phyloP scores from a whole-genome alignment of 306 rosid genomes.

The Pueraria montana region DNA sequence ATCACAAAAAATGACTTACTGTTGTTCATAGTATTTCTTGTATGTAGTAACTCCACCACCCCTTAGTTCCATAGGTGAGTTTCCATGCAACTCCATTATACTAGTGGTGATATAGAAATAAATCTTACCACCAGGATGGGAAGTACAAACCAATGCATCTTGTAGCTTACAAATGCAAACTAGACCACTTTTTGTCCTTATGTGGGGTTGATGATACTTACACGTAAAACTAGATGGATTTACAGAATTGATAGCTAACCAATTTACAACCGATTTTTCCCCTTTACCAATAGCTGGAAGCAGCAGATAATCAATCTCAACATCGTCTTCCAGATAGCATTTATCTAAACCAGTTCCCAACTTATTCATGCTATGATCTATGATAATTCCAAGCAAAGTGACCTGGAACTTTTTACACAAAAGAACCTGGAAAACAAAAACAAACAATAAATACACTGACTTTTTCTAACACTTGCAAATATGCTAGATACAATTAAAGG shows the following conservation, averaged over 20 bases:
- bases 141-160: conserved; percentile 74
- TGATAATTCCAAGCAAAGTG: conserved; percentile 59
- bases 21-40: conserved; percentile 60
- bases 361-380: conserved; percentile 50
- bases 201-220: neutral
- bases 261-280: conserved; percentile 56
- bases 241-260: conserved; percentile 65
- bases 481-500: conserved; percentile 23
- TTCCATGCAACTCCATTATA: conserved; percentile 63
- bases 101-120: conserved; percentile 64
- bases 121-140: conserved; percentile 59
- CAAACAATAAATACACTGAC: conserved; percentile 9
- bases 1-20: conserved; percentile 56
- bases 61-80: conserved; percentile 57
- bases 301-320: conserved; percentile 74
- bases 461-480: conserved; percentile 9
- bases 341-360: conserved; percentile 47
- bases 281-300: conserved; percentile 62
- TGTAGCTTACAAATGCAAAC: conserved; percentile 66
- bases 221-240: conserved; percentile 41
- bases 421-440: conserved; percentile 62
- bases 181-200: conserved; percentile 60
- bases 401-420: conserved; percentile 74
- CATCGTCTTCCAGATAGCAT: conserved; percentile 48
- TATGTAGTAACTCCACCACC: conserved; percentile 61